Conservation (phyloP, 768 basidiomycete genomes). For the Pleurotus tuber-regium region DNA sequence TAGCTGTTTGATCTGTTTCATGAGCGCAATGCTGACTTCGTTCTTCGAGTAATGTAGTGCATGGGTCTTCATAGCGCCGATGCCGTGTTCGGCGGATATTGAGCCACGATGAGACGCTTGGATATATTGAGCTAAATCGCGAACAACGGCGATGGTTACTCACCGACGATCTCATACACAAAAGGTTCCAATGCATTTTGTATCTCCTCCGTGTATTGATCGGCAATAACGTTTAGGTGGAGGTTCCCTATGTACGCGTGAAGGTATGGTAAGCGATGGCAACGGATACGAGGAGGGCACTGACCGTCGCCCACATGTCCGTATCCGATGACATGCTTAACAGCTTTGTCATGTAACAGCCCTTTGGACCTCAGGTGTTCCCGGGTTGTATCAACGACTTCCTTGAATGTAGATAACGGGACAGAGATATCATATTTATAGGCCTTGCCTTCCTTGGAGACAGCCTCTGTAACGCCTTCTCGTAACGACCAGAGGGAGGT, state of each 20-base stretch:
- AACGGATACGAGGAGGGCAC: conserved; percentile 20
- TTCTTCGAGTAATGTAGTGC: conserved; percentile 88
- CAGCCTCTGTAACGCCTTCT: conserved; percentile 89
- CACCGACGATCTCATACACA: conserved; percentile 87
- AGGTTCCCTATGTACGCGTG: conserved; percentile 91
- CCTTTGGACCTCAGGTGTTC: conserved; percentile 69
- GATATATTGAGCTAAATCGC: not conserved
- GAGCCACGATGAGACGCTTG: conserved; percentile 81
- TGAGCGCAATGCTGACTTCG: conserved; percentile 75
- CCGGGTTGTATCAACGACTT: conserved; percentile 78
- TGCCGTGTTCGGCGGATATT: conserved; percentile 95
- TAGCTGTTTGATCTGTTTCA: conserved; percentile 85
- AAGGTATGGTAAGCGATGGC: conserved; percentile 3
- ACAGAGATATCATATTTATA: conserved; percentile 98
- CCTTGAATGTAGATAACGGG: conserved; percentile 82
- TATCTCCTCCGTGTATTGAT: conserved; percentile 78
- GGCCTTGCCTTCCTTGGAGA: conserved; percentile 89
- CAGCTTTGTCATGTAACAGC: conserved; percentile 65
- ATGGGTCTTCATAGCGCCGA: conserved; percentile 93
- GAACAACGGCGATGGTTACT: conserved; percentile 25
- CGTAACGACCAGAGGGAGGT: conserved; percentile 88
- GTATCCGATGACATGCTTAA: conserved; percentile 87
- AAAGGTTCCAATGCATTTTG: conserved; percentile 91
- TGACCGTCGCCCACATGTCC: conserved; percentile 96
- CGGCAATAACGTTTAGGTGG: conserved; percentile 88